phyloP scores from a whole-genome alignment of 2,329 filamentous ascomycete species.

The Fusarium citri region DNA sequence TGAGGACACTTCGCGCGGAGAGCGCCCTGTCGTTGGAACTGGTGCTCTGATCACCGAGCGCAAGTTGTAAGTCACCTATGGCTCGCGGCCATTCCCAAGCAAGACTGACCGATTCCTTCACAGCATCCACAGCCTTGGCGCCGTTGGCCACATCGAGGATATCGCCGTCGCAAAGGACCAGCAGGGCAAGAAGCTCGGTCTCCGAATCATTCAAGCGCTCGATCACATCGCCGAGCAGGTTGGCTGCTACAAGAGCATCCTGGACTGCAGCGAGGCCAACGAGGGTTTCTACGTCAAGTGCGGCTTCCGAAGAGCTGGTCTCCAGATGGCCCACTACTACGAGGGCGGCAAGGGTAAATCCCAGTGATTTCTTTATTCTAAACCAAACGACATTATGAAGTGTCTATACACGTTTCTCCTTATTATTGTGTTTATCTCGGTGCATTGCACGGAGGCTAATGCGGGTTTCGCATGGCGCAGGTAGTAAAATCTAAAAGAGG shows the following conservation, averaged over 20 bases:
- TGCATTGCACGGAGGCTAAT: conserved; percentile 42
- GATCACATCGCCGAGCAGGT: conserved; percentile 88
- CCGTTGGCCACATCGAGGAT: conserved; percentile 96
- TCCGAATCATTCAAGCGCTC: conserved; percentile 92
- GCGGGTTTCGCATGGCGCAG: conserved; percentile 44
- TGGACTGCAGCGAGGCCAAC: conserved; percentile 96
- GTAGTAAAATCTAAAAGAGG: conserved; percentile 47
- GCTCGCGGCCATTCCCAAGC: not conserved
- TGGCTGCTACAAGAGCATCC: conserved; percentile 96
- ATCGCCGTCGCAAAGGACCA: conserved; percentile 95
- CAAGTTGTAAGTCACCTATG: conserved; percentile 78
- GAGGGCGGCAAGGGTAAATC: conserved; percentile 66
- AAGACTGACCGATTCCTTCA: conserved; percentile 33
- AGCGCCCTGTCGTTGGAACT: conserved; percentile 82
- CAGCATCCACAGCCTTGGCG: conserved; percentile 82
- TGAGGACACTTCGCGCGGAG: conserved; percentile 71
- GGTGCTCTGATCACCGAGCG: conserved; percentile 91
- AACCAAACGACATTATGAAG: not conserved
- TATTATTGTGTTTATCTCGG: conserved; percentile 20
- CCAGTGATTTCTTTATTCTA: conserved; percentile 41
- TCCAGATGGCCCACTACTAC: conserved; percentile 98
- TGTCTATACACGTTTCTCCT: conserved; percentile 12
- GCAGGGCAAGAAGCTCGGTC: conserved; percentile 95
- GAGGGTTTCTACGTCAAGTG: conserved; percentile 99
- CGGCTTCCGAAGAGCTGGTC: conserved; percentile 88